A percentile compares a stretch with the other conserved stretches of the same genome.
phyloP scores from a whole-genome alignment of 83 land plant species.

The Thuja plicata region DNA sequence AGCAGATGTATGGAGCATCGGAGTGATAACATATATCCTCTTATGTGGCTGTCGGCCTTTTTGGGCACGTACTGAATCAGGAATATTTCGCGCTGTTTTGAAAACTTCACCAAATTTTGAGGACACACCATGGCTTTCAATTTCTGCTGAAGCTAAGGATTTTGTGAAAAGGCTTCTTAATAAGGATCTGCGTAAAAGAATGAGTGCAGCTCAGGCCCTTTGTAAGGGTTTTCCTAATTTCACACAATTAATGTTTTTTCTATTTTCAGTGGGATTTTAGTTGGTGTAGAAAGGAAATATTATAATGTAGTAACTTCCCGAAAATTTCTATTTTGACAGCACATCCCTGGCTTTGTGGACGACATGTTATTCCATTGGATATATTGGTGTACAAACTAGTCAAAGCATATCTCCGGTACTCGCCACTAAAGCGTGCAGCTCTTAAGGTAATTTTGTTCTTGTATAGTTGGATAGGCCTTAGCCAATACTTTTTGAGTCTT shows the following conservation, averaged over 20 bases:
- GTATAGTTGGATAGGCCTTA: neutral
- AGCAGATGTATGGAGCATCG: slow-evolving; percentile 45
- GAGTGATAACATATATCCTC: slow-evolving; percentile 33
- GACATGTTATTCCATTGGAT: slow-evolving; percentile 24
- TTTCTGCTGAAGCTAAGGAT: slow-evolving; percentile 58
- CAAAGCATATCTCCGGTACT: slow-evolving; percentile 22
- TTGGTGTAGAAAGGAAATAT: neutral
- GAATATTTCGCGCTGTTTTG: slow-evolving; percentile 54
- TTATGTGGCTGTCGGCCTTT: slow-evolving; percentile 38
- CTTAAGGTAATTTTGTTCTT: slow-evolving; percentile 18
- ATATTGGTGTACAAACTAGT: slow-evolving; percentile 26
- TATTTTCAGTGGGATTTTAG: slow-evolving; percentile 15
- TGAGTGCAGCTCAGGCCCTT: slow-evolving; percentile 65
- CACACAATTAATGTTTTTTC: slow-evolving; percentile 47
- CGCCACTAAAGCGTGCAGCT: slow-evolving; percentile 32
- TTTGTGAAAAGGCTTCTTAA: slow-evolving; percentile 51
- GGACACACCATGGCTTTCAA: slow-evolving; percentile 50
- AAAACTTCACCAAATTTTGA: slow-evolving; percentile 55
- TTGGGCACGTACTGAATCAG: slow-evolving; percentile 43
- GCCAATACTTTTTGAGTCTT: neutral
- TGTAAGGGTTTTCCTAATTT: slow-evolving; percentile 21
- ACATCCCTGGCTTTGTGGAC: slow-evolving; percentile 38
- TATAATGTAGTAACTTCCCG: neutral
- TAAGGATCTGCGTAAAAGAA: slow-evolving; percentile 53
- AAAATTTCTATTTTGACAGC: slow-evolving; percentile 19